Base-by-base conservation (phyloP, 2,329 filamentous ascomycete genomes). In the Penicillium griseofulvum region DNA sequence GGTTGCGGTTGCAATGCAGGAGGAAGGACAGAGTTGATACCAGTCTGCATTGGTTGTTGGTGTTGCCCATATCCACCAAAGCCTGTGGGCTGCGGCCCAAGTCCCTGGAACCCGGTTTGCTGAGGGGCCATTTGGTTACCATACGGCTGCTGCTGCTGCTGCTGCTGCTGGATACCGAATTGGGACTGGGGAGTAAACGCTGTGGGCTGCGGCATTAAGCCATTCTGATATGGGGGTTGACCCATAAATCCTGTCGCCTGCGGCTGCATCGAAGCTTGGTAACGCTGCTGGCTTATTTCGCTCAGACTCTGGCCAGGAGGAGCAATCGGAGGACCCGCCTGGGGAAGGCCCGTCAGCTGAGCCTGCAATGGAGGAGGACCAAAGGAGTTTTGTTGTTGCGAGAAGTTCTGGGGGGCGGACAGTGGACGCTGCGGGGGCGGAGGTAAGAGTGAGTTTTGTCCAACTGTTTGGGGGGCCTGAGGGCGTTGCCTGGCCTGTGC, bases 391-490 rank as follows among this genome's bases (percentile, higher is more conserved):
- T 86, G 85, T 68, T 86, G 85, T 67, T 88, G 88, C 47, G 84
- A 74, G 56, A 80, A 87, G 51, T 91, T 89, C 70, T 91, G 89
- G 26, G 94, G 93, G 37, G 94, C 93, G 38, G 93, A 97, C 12
- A 94, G 81, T 8, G 94, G 88, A 57, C 94, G 83, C 49, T 86
- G 83, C 11, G 91, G 91, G 17, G 89, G 91, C 8, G 91, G 91
- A 46, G 87, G 83, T 58, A 92, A 83, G 36, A 96, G 79, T 17
- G 85, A 84, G 37, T 83, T 79, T 47, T 79, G 81, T 55, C 84
- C 82, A 58, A 81, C 77, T 42, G 77, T 78, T 57, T 87, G 85
- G 45, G 90, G 89, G 36, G 87, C 82, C 55, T 85, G 78, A 42
- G 91, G 91, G 59, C 91, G 81, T 71, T 90, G 87, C 62, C 90